Conservation (phyloP, 768 basidiomycete genomes). For the Mycena leptocephala region DNA sequence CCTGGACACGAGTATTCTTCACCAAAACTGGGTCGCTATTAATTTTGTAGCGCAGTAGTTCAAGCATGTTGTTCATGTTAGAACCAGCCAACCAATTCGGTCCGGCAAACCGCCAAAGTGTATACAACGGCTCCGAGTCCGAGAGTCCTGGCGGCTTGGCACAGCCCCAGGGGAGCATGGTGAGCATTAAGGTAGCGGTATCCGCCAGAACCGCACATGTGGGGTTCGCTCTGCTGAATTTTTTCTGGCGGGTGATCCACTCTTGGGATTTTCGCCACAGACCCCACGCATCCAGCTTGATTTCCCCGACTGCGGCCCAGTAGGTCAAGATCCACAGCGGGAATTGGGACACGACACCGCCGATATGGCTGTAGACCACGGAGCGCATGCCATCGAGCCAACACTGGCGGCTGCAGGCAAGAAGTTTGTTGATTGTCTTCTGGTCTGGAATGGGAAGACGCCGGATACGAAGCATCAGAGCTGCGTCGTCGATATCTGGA, state of each 20-base stretch:
- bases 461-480: neutral
- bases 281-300: neutral
- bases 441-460: neutral
- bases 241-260: neutral
- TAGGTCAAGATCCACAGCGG: neutral
- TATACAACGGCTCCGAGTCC: neutral
- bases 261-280: neutral
- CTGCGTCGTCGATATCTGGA: no score
- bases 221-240: neutral
- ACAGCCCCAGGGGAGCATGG: neutral
- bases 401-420: neutral
- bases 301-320: neutral
- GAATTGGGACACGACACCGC: neutral
- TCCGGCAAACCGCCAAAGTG: neutral
- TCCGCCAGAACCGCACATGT: neutral
- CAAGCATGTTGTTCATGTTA: no score
- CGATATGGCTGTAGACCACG: neutral
- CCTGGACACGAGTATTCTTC: neutral
- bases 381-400: conserved; percentile 13
- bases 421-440: neutral
- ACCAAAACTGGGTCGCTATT: neutral
- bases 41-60: neutral
- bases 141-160: neutral
- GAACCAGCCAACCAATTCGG: no score
- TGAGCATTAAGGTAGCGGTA: neutral